These are phyloP conservation scores for Cryptococcus depauperatus DNA, from an alignment of 1,284 basidiomycete genomes.

Conservation along the genomic window DNA sequence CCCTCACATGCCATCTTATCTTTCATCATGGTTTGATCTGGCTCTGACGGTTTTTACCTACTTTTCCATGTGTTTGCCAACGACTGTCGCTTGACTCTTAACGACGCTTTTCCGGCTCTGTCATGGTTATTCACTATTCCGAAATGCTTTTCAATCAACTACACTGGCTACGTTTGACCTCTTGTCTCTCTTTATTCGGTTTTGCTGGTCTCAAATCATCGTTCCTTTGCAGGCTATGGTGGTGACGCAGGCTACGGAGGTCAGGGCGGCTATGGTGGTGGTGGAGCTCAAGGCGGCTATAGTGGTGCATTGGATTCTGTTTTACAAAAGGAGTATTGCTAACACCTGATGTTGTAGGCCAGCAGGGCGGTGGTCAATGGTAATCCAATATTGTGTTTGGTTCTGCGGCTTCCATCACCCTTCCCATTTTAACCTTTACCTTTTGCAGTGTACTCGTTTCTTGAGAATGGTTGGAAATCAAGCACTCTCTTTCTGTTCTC, in stretches of 20 bases:
- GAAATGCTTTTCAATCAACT: too few species aligned
- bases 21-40: background rate
- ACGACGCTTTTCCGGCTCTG: background rate
- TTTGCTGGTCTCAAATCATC: background rate
- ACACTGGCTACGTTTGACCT: too few species aligned
- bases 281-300: conserved; percentile 6
- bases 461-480: background rate
- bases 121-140: too few species aligned
- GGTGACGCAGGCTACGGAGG: conserved; percentile 3
- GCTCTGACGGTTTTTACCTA: background rate
- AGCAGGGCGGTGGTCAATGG: conserved; percentile 10
- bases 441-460: background rate
- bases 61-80: background rate
- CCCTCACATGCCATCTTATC: background rate
- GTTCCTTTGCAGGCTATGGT: background rate
- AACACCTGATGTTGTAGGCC: conserved; percentile 1
- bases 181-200: background rate
- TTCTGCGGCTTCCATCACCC: background rate
- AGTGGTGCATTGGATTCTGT: conserved; percentile 4
- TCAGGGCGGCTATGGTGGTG: conserved; percentile 4
- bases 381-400: background rate
- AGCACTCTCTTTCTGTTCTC: background rate
- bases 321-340: background rate
- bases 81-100: background rate
- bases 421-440: background rate